Evolutionary conservation across 1,284 basidiomycete species (phyloP), one percentile per base, ranked within the genome.

Genomic region (Tremellales sp.): DNA sequence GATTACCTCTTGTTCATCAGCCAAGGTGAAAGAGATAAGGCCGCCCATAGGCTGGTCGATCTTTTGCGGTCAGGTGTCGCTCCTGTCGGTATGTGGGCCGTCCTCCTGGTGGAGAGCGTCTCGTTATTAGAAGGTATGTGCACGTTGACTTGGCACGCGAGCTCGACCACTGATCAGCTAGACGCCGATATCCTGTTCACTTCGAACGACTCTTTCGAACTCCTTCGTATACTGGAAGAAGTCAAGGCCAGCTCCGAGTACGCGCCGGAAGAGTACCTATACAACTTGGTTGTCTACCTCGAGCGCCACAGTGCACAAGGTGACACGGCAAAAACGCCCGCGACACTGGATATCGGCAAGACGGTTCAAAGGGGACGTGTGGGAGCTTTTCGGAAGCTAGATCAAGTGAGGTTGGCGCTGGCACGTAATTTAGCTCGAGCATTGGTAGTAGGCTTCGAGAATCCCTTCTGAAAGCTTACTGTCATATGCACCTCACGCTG

Each of bases 151-250:
- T 27, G 6, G 36, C 2, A 37, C 24, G 26, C 25, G 23, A 17
- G 48, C 15, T 2, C 23, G n/a, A 6, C 24, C 40, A 15, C n/a
- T 33, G 37, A 43, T 40, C 47, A 33, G 4, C 24, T 57, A 76
- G 76, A 72, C 45, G 46, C 62, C 15, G 71, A 73, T 11, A 66
- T 74, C 22, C 57, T 74, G 10, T 58, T 78, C 48, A 52, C 63
- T 2, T 58, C 72, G 2, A 52, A 65, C 12, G 71, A 72, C 42
- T 76, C 75, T 1, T 76, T 73, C 42, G 76, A 77, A 49, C 65
- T 78, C 19, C 62, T 78, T 48, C 62, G 75, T 2, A 61, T 73
- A 15, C 53, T 77, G n/a, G 74, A 78, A 49, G 75, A 77, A 26
- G 62, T 77, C 19, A 60, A 67, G 5, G 47, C 58, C 1, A 67